A percentile compares a stretch with the other conserved stretches of the same genome.
Evolutionary conservation across 495 filamentous ascomycete species (phyloP).

Genomic region (Penicillium steckii): DNA sequence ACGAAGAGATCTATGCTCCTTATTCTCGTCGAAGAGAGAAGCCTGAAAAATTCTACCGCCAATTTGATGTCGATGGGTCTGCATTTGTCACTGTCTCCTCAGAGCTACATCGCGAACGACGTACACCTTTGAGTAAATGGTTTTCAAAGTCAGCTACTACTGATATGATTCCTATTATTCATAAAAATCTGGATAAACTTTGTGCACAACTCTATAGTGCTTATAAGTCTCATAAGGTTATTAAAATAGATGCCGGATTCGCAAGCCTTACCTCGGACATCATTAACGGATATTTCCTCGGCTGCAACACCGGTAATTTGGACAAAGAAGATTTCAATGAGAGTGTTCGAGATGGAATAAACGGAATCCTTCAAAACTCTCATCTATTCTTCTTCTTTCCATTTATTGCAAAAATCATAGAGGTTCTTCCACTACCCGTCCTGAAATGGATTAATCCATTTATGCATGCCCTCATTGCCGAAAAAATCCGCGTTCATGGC

Average conservation of each 20-base stretch:
- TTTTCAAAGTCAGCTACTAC: conserved; percentile 24
- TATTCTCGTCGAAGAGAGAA: conserved; percentile 26
- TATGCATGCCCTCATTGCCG: conserved; percentile 10
- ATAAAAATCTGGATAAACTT: conserved; percentile 15
- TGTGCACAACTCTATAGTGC: conserved; percentile 12
- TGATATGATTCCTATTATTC: conserved; percentile 10
- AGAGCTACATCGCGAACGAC: conserved; percentile 23
- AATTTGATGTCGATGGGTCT: conserved; percentile 14
- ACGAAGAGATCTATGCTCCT: conserved; percentile 33
- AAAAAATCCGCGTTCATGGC: conserved; percentile 10
- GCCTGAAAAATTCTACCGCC: conserved; percentile 5
- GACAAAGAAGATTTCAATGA: conserved; percentile 23
- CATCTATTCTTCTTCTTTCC: conserved; percentile 19
- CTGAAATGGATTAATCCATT: conserved; percentile 5
- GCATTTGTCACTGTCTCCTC: conserved; percentile 17
- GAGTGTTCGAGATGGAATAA: conserved; percentile 19
- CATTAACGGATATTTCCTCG: conserved; percentile 24
- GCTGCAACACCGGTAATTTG: conserved; percentile 16
- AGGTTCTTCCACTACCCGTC: neutral
- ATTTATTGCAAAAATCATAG: neutral
- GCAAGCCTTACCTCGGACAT: conserved; percentile 24
- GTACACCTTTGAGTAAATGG: conserved; percentile 22
- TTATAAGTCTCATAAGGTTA: conserved; percentile 7
- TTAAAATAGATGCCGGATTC: conserved; percentile 23
- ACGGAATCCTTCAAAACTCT: conserved; percentile 13